Base-by-base conservation (phyloP, 768 basidiomycete species). In the Suillus sp. region DNA sequence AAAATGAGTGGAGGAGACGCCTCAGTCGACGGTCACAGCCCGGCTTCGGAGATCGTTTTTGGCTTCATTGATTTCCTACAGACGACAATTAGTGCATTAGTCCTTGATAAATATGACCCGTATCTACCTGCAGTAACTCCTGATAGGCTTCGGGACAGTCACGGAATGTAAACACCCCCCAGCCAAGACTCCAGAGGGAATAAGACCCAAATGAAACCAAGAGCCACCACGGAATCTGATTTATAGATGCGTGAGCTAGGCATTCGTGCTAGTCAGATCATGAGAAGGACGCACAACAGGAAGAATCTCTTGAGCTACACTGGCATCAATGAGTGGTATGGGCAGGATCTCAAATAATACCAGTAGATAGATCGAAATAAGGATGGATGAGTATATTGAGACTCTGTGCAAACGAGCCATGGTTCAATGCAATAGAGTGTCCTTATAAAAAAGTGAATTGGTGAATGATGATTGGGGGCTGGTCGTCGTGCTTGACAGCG, bases 201-300 rank as follows among this genome's bases (percentile, higher is more conserved):
- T 91, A 93, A 1, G 91, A 86, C 14, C 92, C 92, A 66, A 92
- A 92, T 1, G 88, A 79, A 2, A 93, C 87, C 14, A 93, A 82
- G 10, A 91, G 70, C 91, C 91, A 93, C 88, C 89, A 94, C 3
- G 92, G 91, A 35, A 93, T 74, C 92, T 92, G 62, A n/a, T 54
- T 30, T 14, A 20, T 42, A 5, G 30, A 51, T 59, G 1, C 34
- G 20, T 58, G 34, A 38, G 43, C 32, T 14, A 27, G 32, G 54
- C 50, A 37, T 30, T 8, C 47, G 27, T 43, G 0, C 57, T 60
- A n/a, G 43, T 25, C n/a, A 30, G 47, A 38, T 38, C 37, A 60
- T 14, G 18, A 57, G 34, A 9, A 56, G 2, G 34, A 78, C 88
- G 70, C 62, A 90, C 89, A 66, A 88, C 83, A 27, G 89, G 85